Evolutionary conservation across 2,329 filamentous ascomycete genomes (phyloP), one percentile per base, ranked within the genome.

Genomic region (Aspergillus novofumigatus): DNA sequence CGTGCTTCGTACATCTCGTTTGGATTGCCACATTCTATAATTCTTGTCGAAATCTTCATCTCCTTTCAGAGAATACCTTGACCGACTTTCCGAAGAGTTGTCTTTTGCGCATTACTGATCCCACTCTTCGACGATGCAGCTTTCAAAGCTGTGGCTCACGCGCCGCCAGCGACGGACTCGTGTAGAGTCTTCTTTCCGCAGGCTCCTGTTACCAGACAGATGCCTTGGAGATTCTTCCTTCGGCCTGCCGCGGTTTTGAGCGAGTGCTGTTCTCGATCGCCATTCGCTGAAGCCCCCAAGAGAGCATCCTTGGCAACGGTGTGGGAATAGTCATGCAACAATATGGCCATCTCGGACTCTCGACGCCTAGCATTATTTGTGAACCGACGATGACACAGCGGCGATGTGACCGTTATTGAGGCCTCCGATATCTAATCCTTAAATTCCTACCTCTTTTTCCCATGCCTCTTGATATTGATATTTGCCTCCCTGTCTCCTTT

Each of bases 1-100:
- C 69, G 68, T 71, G 70, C 64, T 67, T 68, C 65, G 66, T 69
- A 66, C 67, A 60, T 65, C 64, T 65, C 58, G 61, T 59, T 67
- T 68, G 66, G 66, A 62, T 64, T 69, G 61, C 57, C 60, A 58
- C 61, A 52, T 66, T 59, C 60, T 59, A 32, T 53, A 32, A 49
- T 50, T 44, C 49, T 49, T 59, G 32, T 60, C 32, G 54, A 44
- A 38, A 47, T 23, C 44, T 47, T 47, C 20, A 25, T 47, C 5
- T 20, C 21, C 21, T 26, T 47, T 47, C 44, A 23, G 21, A 47
- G 21, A 23, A 47, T 6, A 25, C 20, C 20, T 47, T 38, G 32
- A 38, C 23, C 57, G 54, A 59, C 56, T 54, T 55, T 52, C 53
- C 53, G 38, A 20, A 52, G 54, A 51, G 29, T 55, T 47, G 49